phyloP scores from a whole-genome alignment of 176 grass and related monocot genomes.

The Oryza longistaminata region DNA sequence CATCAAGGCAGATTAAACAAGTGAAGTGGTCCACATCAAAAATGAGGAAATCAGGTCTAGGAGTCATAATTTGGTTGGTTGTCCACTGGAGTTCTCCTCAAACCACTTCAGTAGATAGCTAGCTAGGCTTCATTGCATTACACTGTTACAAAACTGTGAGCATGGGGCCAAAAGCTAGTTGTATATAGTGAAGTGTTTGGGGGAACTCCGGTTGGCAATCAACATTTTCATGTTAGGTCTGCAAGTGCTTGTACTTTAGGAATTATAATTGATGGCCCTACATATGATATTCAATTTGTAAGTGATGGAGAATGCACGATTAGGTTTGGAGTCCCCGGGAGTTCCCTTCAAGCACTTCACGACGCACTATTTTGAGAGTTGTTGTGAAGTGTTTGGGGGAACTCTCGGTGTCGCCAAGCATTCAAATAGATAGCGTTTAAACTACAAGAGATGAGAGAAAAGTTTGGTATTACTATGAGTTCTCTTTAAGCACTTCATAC shows the following conservation, averaged over 20 bases:
- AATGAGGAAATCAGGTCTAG: background rate
- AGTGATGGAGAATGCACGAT: background rate
- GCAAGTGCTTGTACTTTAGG: background rate
- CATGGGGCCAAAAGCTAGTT: background rate
- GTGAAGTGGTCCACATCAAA: slow-evolving; percentile 32
- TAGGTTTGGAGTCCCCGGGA: slow-evolving; percentile 37
- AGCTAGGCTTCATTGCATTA: slow-evolving; percentile 11
- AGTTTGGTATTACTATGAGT: slow-evolving; percentile 31
- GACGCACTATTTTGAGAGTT: accelerated
- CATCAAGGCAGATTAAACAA: slow-evolving; percentile 45
- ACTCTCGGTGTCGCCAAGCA: too few species aligned
- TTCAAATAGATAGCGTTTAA: too few species aligned
- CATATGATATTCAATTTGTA: background rate
- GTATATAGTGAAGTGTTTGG: slow-evolving; percentile 46
- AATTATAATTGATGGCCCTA: background rate
- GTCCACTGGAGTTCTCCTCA: slow-evolving; percentile 41
- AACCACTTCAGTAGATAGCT: slow-evolving; percentile 41
- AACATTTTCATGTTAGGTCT: background rate
- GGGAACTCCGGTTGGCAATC: slow-evolving; percentile 29
- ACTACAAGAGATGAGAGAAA: background rate
- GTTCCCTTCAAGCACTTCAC: slow-evolving; percentile 61
- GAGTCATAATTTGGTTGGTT: slow-evolving; percentile 36
- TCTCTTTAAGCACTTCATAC: slow-evolving; percentile 38
- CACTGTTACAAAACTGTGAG: background rate
- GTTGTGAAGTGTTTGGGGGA: slow-evolving; percentile 41